phyloP scores from a whole-genome alignment of 2,329 filamentous ascomycete species.

The Calonectria multiphialidica region DNA sequence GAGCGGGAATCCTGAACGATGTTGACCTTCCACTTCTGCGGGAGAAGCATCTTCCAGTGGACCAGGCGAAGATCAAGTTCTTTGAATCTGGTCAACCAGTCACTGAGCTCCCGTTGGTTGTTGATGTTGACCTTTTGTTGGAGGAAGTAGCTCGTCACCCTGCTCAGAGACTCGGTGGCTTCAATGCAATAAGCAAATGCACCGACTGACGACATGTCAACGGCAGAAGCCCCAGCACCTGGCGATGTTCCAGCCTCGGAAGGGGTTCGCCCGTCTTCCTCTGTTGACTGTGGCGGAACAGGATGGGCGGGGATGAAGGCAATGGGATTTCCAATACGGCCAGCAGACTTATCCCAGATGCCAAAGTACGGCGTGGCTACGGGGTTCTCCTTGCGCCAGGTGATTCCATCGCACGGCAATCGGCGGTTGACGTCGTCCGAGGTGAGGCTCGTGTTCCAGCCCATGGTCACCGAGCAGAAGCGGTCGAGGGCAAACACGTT shows the following conservation, averaged over 20 bases:
- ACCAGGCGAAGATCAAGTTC: slow-evolving; percentile 58
- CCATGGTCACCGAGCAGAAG: slow-evolving; percentile 48
- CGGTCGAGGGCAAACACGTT: slow-evolving; percentile 51
- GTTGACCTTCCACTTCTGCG: slow-evolving; percentile 38
- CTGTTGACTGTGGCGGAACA: slow-evolving; percentile 8
- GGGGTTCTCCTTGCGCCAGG: slow-evolving; percentile 51
- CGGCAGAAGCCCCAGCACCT: slow-evolving; percentile 5
- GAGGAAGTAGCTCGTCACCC: slow-evolving; percentile 56
- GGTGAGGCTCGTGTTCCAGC: slow-evolving; percentile 53
- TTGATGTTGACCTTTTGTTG: slow-evolving; percentile 54
- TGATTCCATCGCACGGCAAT: slow-evolving; percentile 52
- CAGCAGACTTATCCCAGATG: slow-evolving; percentile 53
- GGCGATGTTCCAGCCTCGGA: slow-evolving; percentile 29
- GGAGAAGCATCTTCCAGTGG: slow-evolving; percentile 43
- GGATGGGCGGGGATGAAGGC: slow-evolving; percentile 44
- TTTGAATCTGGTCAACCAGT: slow-evolving; percentile 58
- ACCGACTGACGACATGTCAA: slow-evolving; percentile 53
- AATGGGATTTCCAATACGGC: slow-evolving; percentile 48
- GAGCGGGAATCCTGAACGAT: slow-evolving; percentile 20
- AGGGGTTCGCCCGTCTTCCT: slow-evolving; percentile 19
- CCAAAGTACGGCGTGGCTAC: slow-evolving; percentile 54
- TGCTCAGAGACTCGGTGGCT: slow-evolving; percentile 56
- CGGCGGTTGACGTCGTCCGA: slow-evolving; percentile 49
- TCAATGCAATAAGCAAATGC: slow-evolving; percentile 58
- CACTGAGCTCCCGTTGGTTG: slow-evolving; percentile 49